Percentiles rank a stretch among this genome's conserved stretches.
Conservation (phyloP, 805 yeast species). For the Cyberlindnera samutprakarnensis region DNA sequence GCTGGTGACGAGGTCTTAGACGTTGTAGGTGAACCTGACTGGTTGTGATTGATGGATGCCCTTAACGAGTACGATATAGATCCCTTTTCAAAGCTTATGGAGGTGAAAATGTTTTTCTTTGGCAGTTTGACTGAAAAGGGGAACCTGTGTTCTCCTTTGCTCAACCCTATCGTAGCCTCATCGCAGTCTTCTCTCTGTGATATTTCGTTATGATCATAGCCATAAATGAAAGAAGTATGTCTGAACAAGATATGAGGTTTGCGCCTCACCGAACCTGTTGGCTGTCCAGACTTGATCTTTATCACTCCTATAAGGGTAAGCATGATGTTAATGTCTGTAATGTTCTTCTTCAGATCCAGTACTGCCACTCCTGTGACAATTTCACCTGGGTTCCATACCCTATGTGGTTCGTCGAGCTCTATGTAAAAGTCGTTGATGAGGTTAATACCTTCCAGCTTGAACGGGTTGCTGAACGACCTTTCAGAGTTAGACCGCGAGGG, state of each 20-base stretch:
- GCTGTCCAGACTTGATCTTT: constrained; percentile 40
- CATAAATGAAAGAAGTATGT: constrained; percentile 53
- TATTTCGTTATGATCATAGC: constrained; percentile 26
- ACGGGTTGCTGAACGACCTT: constrained; percentile 16
- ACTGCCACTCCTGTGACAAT: constrained; percentile 57
- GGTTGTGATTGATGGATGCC: constrained; percentile 29
- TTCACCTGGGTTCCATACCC: constrained; percentile 75
- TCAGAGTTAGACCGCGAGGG: constrained; percentile 16
- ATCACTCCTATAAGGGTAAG: constrained; percentile 51
- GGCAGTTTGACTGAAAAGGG: constrained; percentile 85
- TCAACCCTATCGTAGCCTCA: constrained; percentile 36
- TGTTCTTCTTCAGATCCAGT: constrained; percentile 46
- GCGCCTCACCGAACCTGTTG: constrained; percentile 46
- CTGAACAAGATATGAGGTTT: constrained; percentile 47
- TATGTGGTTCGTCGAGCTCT: constrained; percentile 66
- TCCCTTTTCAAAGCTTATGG: constrained; percentile 82
- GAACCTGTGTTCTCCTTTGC: constrained; percentile 79
- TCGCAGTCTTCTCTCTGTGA: constrained; percentile 3
- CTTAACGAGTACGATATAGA: constrained; percentile 59
- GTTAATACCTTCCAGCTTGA: constrained; percentile 21
- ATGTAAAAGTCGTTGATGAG: constrained; percentile 62
- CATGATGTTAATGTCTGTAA: constrained; percentile 44
- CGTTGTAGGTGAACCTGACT: constrained; percentile 8
- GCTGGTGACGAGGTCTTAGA: constrained; percentile 17
- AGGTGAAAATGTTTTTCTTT: constrained; percentile 58